A percentile compares a stretch with the other conserved stretches of the same genome.
Conservation (phyloP, 257 asterid genomes). For the Ophiorrhiza pumila region DNA sequence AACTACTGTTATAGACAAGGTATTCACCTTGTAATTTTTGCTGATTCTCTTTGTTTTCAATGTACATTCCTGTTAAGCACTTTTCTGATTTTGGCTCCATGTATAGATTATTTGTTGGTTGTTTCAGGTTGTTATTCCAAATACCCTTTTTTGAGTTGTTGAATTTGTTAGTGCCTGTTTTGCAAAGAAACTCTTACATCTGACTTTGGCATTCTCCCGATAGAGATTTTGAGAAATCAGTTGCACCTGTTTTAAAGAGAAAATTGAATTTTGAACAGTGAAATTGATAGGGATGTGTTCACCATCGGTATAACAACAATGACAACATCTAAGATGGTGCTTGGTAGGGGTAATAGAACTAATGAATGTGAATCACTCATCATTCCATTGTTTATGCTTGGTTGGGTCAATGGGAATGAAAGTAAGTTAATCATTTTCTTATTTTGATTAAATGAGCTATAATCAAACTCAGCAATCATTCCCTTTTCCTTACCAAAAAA, state of each 20-base stretch:
- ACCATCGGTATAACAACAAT: too few species aligned
- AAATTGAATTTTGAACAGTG: neutral
- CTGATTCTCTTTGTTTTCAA: conserved; percentile 10
- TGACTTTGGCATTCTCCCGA: neutral
- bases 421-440: too few species aligned
- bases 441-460: too few species aligned
- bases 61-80: neutral
- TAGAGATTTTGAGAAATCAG: neutral
- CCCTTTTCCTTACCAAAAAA: too few species aligned
- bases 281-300: neutral
- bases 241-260: neutral
- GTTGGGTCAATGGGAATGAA: too few species aligned
- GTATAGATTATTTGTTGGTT: neutral
- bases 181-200: neutral
- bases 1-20: conserved; percentile 92
- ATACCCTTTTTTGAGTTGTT: neutral
- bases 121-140: neutral
- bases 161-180: neutral
- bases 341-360: too few species aligned
- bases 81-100: neutral
- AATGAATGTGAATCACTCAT: too few species aligned
- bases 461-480: too few species aligned
- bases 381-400: too few species aligned
- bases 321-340: too few species aligned
- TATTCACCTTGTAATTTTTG: conserved; percentile 25